These are phyloP conservation scores for Populus hybrid DNA, from an alignment of 441 rosid genomes.

Conservation along the genomic window DNA sequence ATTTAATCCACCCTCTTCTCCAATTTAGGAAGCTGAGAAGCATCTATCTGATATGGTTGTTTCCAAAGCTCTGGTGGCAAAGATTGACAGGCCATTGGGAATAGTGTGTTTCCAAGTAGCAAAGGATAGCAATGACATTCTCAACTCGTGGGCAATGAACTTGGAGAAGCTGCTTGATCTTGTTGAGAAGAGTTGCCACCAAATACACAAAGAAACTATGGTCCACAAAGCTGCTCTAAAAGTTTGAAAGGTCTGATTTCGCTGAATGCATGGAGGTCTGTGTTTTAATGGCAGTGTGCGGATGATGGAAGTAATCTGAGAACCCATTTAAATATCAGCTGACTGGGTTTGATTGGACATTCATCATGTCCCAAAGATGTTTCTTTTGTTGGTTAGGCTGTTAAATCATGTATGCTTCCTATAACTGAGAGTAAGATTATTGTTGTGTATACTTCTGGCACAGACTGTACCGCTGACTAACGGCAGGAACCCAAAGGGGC, in stretches of 20 bases:
- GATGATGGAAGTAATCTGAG: not conserved
- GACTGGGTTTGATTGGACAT: not conserved
- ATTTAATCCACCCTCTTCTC: not conserved
- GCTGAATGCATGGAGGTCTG: constrained; percentile 19
- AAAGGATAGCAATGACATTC: constrained; percentile 92
- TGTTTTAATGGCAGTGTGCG: not conserved
- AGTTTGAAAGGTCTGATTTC: constrained; percentile 35
- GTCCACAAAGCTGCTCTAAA: constrained; percentile 90
- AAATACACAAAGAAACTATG: constrained; percentile 99
- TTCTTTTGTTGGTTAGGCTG: constrained; percentile 8
- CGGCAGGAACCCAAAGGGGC: constrained; percentile 12
- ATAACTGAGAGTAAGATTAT: constrained; percentile 16
- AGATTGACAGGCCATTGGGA: constrained; percentile 88
- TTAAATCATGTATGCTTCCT: constrained; percentile 1
- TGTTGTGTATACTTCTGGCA: constrained; percentile 32
- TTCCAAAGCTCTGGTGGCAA: constrained; percentile 82
- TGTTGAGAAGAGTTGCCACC: constrained; percentile 99
- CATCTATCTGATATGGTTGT: constrained; percentile 99
- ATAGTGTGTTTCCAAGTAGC: constrained; percentile 80
- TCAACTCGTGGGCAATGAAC: constrained; percentile 86
- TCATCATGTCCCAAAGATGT: constrained; percentile 11
- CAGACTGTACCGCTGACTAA: constrained; percentile 18
- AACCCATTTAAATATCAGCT: not conserved
- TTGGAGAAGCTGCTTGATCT: constrained; percentile 97
- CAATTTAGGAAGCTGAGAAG: constrained; percentile 90